A percentile compares a stretch with the other conserved stretches of the same genome.
Conservation (phyloP, 495 filamentous ascomycete genomes). For the Penicillium soppii region DNA sequence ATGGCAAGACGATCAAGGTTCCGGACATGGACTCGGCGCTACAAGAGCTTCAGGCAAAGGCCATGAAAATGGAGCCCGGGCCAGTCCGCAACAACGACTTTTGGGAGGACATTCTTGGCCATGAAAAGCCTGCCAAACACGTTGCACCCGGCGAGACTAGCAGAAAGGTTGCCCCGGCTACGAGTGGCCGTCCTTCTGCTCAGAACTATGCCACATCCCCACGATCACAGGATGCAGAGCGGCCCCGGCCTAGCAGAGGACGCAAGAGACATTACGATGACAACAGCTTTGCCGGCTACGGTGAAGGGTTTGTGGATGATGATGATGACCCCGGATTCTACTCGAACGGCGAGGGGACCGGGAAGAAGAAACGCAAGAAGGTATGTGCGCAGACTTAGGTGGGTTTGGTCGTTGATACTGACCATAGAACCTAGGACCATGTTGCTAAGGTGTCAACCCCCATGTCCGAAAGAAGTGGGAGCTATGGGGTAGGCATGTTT, state of each 20-base stretch:
- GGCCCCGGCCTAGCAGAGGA: conserved; percentile 55
- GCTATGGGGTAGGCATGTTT: conserved; percentile 49
- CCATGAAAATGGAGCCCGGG: conserved; percentile 59
- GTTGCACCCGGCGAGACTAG: conserved; percentile 24
- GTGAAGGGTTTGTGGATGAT: conserved; percentile 61
- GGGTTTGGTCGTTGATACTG: conserved; percentile 5
- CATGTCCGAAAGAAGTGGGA: conserved; percentile 44
- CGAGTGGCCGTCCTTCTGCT: conserved; percentile 24
- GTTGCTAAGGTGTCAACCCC: conserved; percentile 44
- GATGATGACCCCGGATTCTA: conserved; percentile 53
- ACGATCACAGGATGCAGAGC: conserved; percentile 36
- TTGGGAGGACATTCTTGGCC: conserved; percentile 59
- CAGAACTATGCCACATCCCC: conserved; percentile 34
- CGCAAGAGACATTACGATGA: conserved; percentile 71
- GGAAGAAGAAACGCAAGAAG: conserved; percentile 54
- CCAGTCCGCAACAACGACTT: conserved; percentile 54
- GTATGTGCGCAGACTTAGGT: conserved; percentile 24
- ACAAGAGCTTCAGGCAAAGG: conserved; percentile 46
- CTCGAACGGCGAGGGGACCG: conserved; percentile 45
- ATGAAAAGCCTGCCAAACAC: conserved; percentile 52
- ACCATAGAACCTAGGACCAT: conserved; percentile 36
- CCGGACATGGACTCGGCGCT: conserved; percentile 45
- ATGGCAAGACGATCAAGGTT: conserved; percentile 56
- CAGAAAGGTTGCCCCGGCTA: conserved; percentile 39
- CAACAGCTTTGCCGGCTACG: conserved; percentile 66